Base-by-base conservation (phyloP, 2,329 filamentous ascomycete species). In the Aspergillus sp. region DNA sequence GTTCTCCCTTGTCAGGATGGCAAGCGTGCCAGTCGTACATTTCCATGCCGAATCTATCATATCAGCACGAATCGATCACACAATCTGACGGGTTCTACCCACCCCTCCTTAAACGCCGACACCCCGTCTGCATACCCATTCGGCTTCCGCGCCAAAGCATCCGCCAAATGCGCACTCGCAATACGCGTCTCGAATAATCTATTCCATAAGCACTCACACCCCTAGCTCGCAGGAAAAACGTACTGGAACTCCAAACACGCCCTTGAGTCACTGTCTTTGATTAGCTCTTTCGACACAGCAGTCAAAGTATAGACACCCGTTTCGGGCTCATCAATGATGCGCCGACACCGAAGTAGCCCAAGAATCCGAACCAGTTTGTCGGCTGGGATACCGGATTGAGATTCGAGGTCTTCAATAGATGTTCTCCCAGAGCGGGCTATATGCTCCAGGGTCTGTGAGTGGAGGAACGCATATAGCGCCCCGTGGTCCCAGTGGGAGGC, bases 311-410 rank as follows among this genome's bases (percentile, higher is more conserved):
- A 23, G 0, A 17, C 21, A 7, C 38, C 52, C 2, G 5, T 38
- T 21, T 55, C 36, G 6, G 25, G 36, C 32, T 55, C 52, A 4
- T 39, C 12, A 19, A 55, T 2, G 5, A 55, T 25, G 28, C 19
- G 52, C n/a, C 52, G 52, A 30, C 52, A 55, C 15, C 52, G 38
- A n/a, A 55, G 52, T 12, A 55, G 52, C 7, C 52, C 38, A 13
- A 55, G 36, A 1, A 55, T 55, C 4, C 52, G 52, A 5, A n/a
- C 7, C 0, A 55, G 38, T 30, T 55, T 55, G 15, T 55, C 52
- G 0, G 19, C 23, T 28, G 52, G 38, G 19, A 55, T 55, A 12
- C 38, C 23, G 0, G 52, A 45, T 5, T 55, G 36, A 4, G 12
- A 28, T 13, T 21, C 32, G 4, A 55, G 52, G 2, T 23, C 21